phyloP scores from a whole-genome alignment of 140 eudicot genomes.

The Artemisia princeps region DNA sequence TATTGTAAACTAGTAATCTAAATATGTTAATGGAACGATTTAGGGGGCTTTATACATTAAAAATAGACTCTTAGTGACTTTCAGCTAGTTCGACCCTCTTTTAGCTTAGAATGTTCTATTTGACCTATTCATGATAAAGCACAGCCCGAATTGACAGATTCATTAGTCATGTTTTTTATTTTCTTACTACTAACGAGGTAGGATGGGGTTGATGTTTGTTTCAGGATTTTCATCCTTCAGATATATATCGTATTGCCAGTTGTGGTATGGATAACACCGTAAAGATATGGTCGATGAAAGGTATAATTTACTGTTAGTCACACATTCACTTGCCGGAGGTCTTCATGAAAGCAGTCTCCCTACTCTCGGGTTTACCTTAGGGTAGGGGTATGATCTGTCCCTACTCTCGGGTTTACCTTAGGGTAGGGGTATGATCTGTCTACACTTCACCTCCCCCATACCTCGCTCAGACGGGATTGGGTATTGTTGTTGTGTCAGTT shows the following conservation, averaged over 20 bases:
- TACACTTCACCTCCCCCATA: too few relatives aligned
- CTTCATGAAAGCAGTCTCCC: constrained; percentile 4
- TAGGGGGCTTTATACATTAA: too few relatives aligned
- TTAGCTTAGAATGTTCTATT: background rate
- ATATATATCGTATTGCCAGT: constrained; percentile 92
- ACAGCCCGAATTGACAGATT: background rate
- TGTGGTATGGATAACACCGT: constrained; percentile 98
- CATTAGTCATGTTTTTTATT: background rate
- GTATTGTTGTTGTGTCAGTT: too few relatives aligned
- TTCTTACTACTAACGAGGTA: background rate
- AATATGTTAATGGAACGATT: too few relatives aligned
- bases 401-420: too few relatives aligned
- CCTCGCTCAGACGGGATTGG: too few relatives aligned
- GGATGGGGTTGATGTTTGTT: constrained; percentile 5
- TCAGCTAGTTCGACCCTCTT: too few relatives aligned
- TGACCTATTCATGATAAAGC: background rate
- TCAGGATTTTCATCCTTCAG: constrained; percentile 98
- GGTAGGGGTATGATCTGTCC: too few relatives aligned
- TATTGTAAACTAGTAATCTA: too few relatives aligned
- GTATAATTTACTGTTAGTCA: constrained; percentile 26
- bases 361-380: too few relatives aligned
- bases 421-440: too few relatives aligned
- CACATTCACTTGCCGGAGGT: background rate
- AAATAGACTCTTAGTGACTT: too few relatives aligned
- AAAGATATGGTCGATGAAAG: constrained; percentile 98